Percentiles rank a stretch among this genome's conserved stretches.
Evolutionary conservation across 768 basidiomycete genomes (phyloP).

Genomic region (Daedaleopsis sinensis): DNA sequence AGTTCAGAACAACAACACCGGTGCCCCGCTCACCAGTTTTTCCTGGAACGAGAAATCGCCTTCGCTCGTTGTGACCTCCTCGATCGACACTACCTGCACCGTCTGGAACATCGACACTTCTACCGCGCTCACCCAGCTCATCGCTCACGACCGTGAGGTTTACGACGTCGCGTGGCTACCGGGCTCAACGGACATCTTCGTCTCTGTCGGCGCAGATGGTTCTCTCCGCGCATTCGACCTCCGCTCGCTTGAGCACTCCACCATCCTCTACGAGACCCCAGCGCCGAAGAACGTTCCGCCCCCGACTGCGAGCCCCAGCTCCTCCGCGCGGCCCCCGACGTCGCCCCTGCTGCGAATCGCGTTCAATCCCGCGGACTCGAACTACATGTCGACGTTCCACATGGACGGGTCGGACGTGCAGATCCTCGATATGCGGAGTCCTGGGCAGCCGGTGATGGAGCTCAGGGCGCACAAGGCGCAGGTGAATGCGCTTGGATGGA

Average conservation of each 20-base stretch:
- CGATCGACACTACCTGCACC: constrained; percentile 98
- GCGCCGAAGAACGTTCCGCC: constrained; percentile 72
- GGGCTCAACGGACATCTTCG: constrained; percentile 93
- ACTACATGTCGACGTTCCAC: constrained; percentile 97
- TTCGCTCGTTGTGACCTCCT: constrained; percentile 91
- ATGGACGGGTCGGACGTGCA: constrained; percentile 89
- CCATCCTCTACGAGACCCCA: constrained; percentile 95
- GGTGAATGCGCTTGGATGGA: constrained; percentile 91
- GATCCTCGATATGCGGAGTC: constrained; percentile 95
- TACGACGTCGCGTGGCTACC: constrained; percentile 99
- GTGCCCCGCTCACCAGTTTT: constrained; percentile 94
- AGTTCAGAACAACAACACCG: constrained; percentile 79
- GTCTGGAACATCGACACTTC: constrained; percentile 98
- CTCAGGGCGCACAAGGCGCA: constrained; percentile 80
- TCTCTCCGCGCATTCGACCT: constrained; percentile 96
- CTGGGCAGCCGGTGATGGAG: constrained; percentile 94
- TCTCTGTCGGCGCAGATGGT: constrained; percentile 97
- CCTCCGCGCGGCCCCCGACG: constrained; percentile 69
- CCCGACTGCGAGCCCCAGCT: constrained; percentile 57
- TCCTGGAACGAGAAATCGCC: constrained; percentile 97
- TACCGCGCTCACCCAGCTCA: constrained; percentile 94
- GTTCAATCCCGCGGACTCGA: constrained; percentile 89
- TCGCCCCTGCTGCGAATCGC: constrained; percentile 85
- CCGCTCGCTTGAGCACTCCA: constrained; percentile 95
- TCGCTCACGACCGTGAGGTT: constrained; percentile 94